phyloP scores from a whole-genome alignment of 1,284 basidiomycete species.

The Ceratobasidium sp. region DNA sequence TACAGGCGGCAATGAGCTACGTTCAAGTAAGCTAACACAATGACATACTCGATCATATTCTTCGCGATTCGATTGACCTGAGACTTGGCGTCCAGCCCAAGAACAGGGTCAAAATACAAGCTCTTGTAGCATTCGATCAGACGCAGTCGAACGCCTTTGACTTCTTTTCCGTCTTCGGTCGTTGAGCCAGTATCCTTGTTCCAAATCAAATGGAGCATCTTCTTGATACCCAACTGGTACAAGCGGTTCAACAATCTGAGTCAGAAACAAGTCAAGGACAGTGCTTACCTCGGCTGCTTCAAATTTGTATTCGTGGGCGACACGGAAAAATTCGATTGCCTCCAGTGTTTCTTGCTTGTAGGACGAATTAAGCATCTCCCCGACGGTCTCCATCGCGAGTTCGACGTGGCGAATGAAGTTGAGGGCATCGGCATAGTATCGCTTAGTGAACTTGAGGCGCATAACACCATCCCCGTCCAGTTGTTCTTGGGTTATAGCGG shows the following conservation, averaged over 20 bases:
- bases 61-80: conserved; percentile 96
- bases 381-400: conserved; percentile 76
- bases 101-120: conserved; percentile 88
- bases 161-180: conserved; percentile 84
- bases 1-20: conserved; percentile 52
- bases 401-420: conserved; percentile 88
- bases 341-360: conserved; percentile 95
- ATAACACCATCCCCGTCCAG: conserved; percentile 73
- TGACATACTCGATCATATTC: conserved; percentile 94
- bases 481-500: conserved; percentile 69
- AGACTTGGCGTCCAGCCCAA: conserved; percentile 77
- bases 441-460: conserved; percentile 81
- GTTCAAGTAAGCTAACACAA: conserved; percentile 22
- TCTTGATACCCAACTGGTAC: conserved; percentile 81
- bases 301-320: conserved; percentile 86
- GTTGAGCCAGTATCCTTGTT: conserved; percentile 91
- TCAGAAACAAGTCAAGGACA: conserved; percentile 3
- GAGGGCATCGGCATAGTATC: conserved; percentile 89
- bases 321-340: conserved; percentile 93
- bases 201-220: conserved; percentile 99
- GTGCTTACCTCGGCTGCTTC: conserved; percentile 74
- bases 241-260: conserved; percentile 22
- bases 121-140: conserved; percentile 90
- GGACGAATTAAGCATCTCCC: conserved; percentile 86
- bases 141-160: conserved; percentile 88